A percentile compares a stretch with the other conserved stretches of the same genome.
These are phyloP conservation scores for Phytophthora sojae DNA, from an alignment of 352 stramenopile genomes.

Conservation along the genomic window DNA sequence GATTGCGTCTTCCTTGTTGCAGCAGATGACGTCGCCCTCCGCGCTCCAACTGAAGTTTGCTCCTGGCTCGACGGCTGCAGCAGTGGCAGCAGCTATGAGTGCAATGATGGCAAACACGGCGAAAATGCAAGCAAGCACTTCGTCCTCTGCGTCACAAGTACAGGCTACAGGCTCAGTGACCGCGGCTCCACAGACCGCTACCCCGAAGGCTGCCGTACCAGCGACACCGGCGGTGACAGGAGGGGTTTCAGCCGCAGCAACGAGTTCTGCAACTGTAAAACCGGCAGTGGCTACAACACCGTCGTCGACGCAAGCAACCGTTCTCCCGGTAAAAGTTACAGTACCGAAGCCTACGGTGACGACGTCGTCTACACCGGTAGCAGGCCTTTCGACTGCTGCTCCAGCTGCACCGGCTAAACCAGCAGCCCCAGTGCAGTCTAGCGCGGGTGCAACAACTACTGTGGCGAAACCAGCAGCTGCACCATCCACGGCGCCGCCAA, in stretches of 20 bases:
- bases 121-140: slow-evolving; percentile 26
- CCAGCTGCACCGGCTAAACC: neutral
- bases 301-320: neutral
- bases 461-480: neutral
- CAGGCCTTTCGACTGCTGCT: neutral
- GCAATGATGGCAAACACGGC: slow-evolving; percentile 38
- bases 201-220: neutral
- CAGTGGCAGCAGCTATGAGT: slow-evolving; percentile 36
- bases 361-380: neutral
- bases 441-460: neutral
- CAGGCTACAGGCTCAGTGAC: neutral
- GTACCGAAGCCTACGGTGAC: slow-evolving; percentile 1
- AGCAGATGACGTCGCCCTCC: slow-evolving; percentile 28
- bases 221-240: neutral
- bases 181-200: neutral
- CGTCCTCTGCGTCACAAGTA: slow-evolving; percentile 4
- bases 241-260: neutral
- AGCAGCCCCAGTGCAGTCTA: neutral
- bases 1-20: slow-evolving; percentile 1
- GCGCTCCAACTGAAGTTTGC: slow-evolving; percentile 36
- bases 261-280: slow-evolving; percentile 1
- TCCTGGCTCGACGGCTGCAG: slow-evolving; percentile 31
- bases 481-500: slow-evolving; percentile 3
- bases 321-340: neutral
- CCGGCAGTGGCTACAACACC: neutral